Percentiles rank a stretch among this genome's conserved stretches.
Evolutionary conservation across 345 rosid genomes (phyloP).

Genomic region (Syzygium oleosum): DNA sequence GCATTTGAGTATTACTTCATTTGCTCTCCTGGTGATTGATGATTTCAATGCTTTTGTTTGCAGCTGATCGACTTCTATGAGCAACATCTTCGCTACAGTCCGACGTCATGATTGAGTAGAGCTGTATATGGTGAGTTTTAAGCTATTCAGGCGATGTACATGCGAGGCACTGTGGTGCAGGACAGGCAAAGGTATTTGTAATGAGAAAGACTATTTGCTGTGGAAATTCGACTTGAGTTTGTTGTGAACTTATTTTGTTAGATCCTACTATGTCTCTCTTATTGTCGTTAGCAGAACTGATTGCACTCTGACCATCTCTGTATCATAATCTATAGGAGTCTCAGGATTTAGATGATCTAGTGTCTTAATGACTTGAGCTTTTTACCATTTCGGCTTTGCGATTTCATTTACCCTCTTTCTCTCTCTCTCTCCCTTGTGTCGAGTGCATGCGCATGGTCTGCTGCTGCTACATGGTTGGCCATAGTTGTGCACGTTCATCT

Average conservation of each 20-base stretch:
- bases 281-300: neutral
- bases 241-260: neutral
- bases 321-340: neutral
- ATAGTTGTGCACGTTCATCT: neutral
- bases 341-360: neutral
- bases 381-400: neutral
- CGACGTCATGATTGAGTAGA: conserved; percentile 7
- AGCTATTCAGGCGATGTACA: neutral
- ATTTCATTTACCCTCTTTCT: neutral
- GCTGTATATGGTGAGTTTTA: neutral
- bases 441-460: neutral
- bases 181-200: neutral
- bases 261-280: neutral
- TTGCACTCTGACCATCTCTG: neutral
- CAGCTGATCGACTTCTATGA: conserved; percentile 91
- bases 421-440: neutral
- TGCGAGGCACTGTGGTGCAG: neutral
- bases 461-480: neutral
- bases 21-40: neutral
- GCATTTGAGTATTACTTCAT: neutral
- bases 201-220: neutral
- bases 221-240: neutral
- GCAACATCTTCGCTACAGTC: conserved; percentile 83
- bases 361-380: neutral
- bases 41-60: neutral